A percentile compares a stretch with the other conserved stretches of the same genome.
phyloP scores from a whole-genome alignment of 192 early-diverging fungal species.

The Backusella macrospora region DNA sequence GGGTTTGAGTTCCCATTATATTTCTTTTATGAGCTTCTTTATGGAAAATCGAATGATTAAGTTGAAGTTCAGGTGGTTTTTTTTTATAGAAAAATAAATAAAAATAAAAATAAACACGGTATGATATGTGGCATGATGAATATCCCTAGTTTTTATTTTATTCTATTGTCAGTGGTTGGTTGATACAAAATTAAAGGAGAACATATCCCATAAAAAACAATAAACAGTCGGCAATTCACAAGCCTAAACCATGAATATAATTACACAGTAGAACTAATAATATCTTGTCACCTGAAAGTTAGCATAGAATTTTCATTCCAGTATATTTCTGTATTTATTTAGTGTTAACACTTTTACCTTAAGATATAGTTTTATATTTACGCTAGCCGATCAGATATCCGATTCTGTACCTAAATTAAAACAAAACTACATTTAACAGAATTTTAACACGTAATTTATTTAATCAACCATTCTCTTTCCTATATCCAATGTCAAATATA shows the following conservation, averaged over 20 bases:
- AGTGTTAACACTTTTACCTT: background rate
- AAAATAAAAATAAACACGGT: conserved; percentile 7
- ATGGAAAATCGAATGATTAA: background rate
- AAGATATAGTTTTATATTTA: background rate
- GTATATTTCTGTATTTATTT: background rate
- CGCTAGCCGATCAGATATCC: conserved; percentile 18
- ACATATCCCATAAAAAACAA: background rate
- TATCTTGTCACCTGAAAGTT: background rate
- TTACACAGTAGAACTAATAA: background rate
- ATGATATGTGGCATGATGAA: conserved; percentile 3
- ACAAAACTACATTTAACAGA: background rate
- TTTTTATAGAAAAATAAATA: background rate
- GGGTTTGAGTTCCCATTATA: background rate
- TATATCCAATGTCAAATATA: background rate
- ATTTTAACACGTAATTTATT: background rate
- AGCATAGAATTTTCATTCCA: background rate
- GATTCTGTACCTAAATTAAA: background rate
- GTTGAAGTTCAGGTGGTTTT: background rate
- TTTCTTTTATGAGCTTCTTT: background rate
- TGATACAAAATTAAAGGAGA: conserved; percentile 3
- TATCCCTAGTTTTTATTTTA: conserved; percentile 6
- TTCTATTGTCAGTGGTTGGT: background rate
- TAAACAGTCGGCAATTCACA: conserved; percentile 2
- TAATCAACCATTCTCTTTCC: background rate
- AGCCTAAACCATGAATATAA: background rate